Conservation (phyloP, 768 basidiomycete species). For the Phylloporus scabripes region DNA sequence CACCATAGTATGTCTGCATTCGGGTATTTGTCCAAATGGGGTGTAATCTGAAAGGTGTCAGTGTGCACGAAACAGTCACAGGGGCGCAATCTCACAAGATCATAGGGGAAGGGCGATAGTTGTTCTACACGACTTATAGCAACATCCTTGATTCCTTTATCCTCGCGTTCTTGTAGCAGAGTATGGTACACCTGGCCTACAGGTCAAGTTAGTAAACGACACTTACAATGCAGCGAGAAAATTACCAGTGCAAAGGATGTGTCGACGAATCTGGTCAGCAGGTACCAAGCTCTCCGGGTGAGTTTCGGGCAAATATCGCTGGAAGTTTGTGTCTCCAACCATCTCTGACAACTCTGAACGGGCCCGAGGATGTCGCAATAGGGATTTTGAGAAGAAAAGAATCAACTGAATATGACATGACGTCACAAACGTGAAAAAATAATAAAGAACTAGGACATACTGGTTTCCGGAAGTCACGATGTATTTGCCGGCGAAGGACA, state of each 20-base stretch:
- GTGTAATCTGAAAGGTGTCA: conserved; percentile 56
- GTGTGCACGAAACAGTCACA: neutral
- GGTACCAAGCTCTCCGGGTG: conserved; percentile 65
- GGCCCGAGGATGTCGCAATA: conserved; percentile 91
- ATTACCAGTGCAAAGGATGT: conserved; percentile 82
- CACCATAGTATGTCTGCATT: conserved; percentile 93
- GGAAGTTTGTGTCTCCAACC: conserved; percentile 83
- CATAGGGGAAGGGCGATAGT: conserved; percentile 95
- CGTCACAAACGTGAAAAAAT: neutral
- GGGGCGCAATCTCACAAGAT: conserved; percentile 52
- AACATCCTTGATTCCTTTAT: conserved; percentile 85
- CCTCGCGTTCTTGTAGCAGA: conserved; percentile 85
- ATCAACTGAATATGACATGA: conserved; percentile 52
- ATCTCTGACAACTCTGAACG: conserved; percentile 86
- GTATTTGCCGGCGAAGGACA: conserved; percentile 92
- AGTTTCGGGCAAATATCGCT: conserved; percentile 87
- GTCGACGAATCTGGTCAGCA: conserved; percentile 84
- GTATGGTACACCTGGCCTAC: conserved; percentile 91
- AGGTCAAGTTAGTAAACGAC: conserved; percentile 1
- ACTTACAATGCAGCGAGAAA: neutral
- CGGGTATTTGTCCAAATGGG: conserved; percentile 94
- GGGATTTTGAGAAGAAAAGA: conserved; percentile 94
- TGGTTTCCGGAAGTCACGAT: conserved; percentile 98
- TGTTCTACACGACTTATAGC: conserved; percentile 95
- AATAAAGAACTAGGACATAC: conserved; percentile 36